phyloP scores from a whole-genome alignment of 805 yeast species.

The Hemisphaericaspora nanyangensis region DNA sequence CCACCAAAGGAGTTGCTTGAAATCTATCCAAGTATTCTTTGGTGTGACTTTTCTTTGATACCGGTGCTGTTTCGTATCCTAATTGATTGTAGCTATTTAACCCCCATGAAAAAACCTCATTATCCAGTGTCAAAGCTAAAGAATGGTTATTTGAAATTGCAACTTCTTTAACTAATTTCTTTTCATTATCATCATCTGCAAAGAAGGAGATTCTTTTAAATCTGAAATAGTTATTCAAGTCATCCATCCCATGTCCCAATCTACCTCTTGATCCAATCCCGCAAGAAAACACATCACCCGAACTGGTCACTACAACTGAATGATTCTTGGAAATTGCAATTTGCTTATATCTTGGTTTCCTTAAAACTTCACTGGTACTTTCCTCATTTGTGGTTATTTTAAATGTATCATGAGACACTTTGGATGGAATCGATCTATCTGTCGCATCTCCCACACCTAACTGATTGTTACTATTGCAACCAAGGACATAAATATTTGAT shows the following conservation, averaged over 20 bases:
- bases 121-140: slow-evolving; percentile 48
- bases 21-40: slow-evolving; percentile 25
- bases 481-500: slow-evolving; percentile 56
- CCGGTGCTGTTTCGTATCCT: slow-evolving; percentile 37
- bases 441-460: slow-evolving; percentile 65
- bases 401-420: slow-evolving; percentile 28
- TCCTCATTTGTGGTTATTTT: slow-evolving; percentile 8
- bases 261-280: slow-evolving; percentile 74
- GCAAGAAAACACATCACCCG: slow-evolving; percentile 52
- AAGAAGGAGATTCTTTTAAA: slow-evolving; percentile 43
- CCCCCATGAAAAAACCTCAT: slow-evolving; percentile 78
- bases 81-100: slow-evolving; percentile 63
- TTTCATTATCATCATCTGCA: slow-evolving; percentile 12
- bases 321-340: slow-evolving; percentile 63
- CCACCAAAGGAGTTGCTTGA: slow-evolving; percentile 36
- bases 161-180: slow-evolving; percentile 27
- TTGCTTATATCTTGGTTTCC: slow-evolving; percentile 43
- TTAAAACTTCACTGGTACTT: slow-evolving; percentile 12
- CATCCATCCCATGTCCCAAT: slow-evolving; percentile 52
- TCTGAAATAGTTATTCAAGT: slow-evolving; percentile 33
- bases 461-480: slow-evolving; percentile 58
- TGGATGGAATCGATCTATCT: slow-evolving; percentile 40
- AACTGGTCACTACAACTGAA: slow-evolving; percentile 54
- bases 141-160: slow-evolving; percentile 67
- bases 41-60: slow-evolving; percentile 11